Evolutionary conservation across 345 rosid genomes (phyloP), one percentile per base, ranked within the genome.

Genomic region (Passiflora organensis): DNA sequence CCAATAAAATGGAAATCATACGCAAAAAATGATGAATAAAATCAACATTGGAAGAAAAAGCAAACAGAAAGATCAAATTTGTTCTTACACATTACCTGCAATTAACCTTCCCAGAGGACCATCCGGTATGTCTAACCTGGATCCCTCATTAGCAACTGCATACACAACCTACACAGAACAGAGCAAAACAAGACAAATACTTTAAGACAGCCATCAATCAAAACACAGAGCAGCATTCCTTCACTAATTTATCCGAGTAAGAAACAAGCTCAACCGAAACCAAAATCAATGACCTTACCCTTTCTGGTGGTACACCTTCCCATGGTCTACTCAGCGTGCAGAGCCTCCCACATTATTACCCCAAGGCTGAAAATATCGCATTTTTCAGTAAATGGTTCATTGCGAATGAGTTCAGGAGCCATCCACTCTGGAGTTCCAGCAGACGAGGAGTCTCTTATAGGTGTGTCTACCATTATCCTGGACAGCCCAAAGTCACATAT

Each of bases 381-480:
- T 70, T 94, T 94, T 69, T 87, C 97, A 13, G 95, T 81, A 74
- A 94, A 89, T 43, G 90, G 90, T 49, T 89, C 95, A 39, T 82
- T 86, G 20, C 95, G 89, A 42, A 85, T 83, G 38, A 94, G 99
- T 55, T 94, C 97, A 21, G 99, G 99, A 58, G 96, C 97, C 99
- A 94, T 94, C 99, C 99, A 94, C 72, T 89, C 97, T 12, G 96
- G 99, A 22, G 99, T 89, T 74, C 99, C 99, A 20, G 97, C 97
- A 47, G 90, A 89, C 34, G 95, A 80, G 20, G 86, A 65, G 67
- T 85, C 95, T 70, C 79, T 80, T 74, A 94, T 82, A 55, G 88
- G 76, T 13, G 63, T 56, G 17, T 81, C 82, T 10, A 77, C 78
- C 91, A 87, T 82, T 57, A 83, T 81, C 67, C 95, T 89, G 12